Evolutionary conservation across 306 rosid species (phyloP).

Genomic region (Malus orientalis): DNA sequence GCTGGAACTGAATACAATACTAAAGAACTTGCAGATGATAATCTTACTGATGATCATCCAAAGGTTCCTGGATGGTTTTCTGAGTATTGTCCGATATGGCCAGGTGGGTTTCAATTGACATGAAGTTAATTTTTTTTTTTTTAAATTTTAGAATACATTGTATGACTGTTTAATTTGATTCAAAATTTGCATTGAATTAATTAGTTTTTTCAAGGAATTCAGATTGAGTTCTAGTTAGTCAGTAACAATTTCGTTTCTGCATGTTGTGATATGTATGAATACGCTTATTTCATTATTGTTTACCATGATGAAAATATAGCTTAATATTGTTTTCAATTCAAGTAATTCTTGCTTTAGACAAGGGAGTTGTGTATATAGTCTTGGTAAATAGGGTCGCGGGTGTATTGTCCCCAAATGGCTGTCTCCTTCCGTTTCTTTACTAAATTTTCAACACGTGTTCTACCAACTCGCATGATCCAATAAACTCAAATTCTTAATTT

Average conservation of each 20-base stretch:
- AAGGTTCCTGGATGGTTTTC: slow-evolving; percentile 55
- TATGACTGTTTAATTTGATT: background rate
- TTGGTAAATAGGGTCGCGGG: background rate
- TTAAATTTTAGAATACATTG: too few relatives aligned
- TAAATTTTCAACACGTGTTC: too few relatives aligned
- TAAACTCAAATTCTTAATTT: too few relatives aligned
- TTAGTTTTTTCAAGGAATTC: background rate
- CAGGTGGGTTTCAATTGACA: slow-evolving; percentile 33
- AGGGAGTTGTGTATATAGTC: background rate
- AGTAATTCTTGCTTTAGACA: background rate
- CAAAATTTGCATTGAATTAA: background rate
- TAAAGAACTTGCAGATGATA: background rate
- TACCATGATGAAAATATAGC: background rate
- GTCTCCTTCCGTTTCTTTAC: too few relatives aligned
- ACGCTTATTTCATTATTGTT: background rate
- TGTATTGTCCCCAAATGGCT: too few relatives aligned
- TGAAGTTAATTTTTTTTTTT: background rate
- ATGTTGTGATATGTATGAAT: background rate
- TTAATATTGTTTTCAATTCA: background rate
- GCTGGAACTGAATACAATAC: background rate
- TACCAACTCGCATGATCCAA: too few relatives aligned
- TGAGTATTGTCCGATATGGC: slow-evolving; percentile 58
- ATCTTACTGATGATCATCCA: slow-evolving; percentile 21
- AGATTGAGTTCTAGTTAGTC: too few relatives aligned
- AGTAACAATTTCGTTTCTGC: too few relatives aligned